These are phyloP conservation scores for Alternaria hordeiaustralica DNA, from an alignment of 2,329 filamentous ascomycete species.

Conservation along the genomic window DNA sequence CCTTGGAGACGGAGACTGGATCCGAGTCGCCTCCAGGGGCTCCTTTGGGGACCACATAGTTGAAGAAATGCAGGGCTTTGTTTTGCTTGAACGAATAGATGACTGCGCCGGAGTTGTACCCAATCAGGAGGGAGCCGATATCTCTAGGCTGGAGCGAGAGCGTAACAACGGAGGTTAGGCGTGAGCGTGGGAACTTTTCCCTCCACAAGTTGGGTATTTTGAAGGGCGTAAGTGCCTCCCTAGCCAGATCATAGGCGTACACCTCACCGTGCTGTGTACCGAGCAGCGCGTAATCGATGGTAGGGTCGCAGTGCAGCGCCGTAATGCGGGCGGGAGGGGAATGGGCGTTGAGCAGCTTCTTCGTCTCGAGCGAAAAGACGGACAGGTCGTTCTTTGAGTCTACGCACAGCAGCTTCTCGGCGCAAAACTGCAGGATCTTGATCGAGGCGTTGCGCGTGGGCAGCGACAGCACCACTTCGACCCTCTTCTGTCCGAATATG, in stretches of 20 bases:
- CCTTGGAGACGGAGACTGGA: constrained; percentile 64
- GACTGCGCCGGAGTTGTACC: constrained; percentile 86
- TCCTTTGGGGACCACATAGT: constrained; percentile 81
- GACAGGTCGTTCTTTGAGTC: constrained; percentile 86
- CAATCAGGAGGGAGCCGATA: constrained; percentile 87
- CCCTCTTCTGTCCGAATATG: constrained; percentile 81
- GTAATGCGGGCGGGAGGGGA: constrained; percentile 79
- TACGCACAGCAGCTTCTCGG: constrained; percentile 82
- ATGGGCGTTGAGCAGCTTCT: constrained; percentile 70
- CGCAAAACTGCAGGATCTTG: constrained; percentile 80
- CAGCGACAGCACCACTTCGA: constrained; percentile 76
- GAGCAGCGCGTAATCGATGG: constrained; percentile 90
- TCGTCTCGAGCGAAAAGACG: constrained; percentile 80
- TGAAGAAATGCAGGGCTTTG: constrained; percentile 75
- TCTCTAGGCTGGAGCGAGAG: constrained; percentile 89
- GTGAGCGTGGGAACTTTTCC: constrained; percentile 71
- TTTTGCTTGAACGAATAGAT: constrained; percentile 96
- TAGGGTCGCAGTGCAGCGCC: constrained; percentile 80
- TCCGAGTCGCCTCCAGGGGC: constrained; percentile 81
- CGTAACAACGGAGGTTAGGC: constrained; percentile 71
- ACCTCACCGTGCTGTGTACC: constrained; percentile 84
- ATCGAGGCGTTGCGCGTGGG: constrained; percentile 73
- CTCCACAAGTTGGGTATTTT: constrained; percentile 88
- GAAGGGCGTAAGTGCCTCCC: constrained; percentile 77
- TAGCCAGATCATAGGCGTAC: constrained; percentile 90